These are phyloP conservation scores for Blepharisma stoltei DNA, from an alignment of 73 alveolate genomes.

Conservation along the genomic window DNA sequence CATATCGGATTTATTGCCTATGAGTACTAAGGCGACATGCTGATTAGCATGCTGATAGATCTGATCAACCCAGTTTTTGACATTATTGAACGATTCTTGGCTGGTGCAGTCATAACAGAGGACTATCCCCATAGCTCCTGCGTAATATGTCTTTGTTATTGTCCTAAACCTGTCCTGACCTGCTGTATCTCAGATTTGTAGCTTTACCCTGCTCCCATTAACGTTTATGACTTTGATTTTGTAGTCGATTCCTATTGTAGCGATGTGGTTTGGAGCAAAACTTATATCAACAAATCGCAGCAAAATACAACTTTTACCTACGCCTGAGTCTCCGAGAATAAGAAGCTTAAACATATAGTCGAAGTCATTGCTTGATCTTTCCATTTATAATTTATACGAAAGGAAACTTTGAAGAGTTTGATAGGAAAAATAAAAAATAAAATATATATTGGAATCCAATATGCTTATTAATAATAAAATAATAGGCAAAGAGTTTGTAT, in stretches of 20 bases:
- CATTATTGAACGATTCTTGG: conserved; percentile 64
- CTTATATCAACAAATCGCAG: conserved; percentile 68
- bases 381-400: no score
- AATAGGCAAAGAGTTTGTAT: no score
- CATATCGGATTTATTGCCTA: conserved; percentile 71
- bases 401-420: no score
- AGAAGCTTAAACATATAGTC: conserved; percentile 64
- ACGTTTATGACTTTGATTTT: conserved; percentile 64
- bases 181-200: conserved; percentile 93
- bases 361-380: conserved; percentile 15
- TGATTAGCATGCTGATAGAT: conserved; percentile 72
- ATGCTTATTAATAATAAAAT: no score
- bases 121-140: conserved; percentile 92
- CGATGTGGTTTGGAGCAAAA: conserved; percentile 62
- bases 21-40: conserved; percentile 69
- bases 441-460: no score
- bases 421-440: no score
- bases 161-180: conserved; percentile 91
- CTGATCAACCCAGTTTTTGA: conserved; percentile 67
- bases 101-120: conserved; percentile 84
- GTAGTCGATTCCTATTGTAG: conserved; percentile 87
- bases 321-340: conserved; percentile 85
- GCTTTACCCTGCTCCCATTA: conserved; percentile 66
- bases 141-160: conserved; percentile 80
- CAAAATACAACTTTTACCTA: conserved; percentile 80